These are phyloP conservation scores for Torrubiellomyces zombiae DNA, from an alignment of 2,329 filamentous ascomycete species.

Conservation along the genomic window DNA sequence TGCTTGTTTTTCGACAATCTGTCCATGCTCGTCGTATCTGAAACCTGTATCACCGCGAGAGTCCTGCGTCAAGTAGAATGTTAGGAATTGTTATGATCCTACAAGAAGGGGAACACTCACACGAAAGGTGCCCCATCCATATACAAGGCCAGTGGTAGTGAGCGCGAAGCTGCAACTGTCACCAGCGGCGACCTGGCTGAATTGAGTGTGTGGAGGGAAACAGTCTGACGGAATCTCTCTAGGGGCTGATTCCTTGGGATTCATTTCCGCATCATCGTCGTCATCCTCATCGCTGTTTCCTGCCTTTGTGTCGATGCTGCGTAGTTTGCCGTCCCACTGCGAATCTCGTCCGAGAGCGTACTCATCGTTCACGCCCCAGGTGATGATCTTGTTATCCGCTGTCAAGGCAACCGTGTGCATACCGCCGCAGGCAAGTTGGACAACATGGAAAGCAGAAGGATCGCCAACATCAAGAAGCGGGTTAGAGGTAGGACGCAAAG, in stretches of 20 bases:
- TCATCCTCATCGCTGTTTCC: constrained; percentile 17
- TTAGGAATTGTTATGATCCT: constrained; percentile 10
- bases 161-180: constrained; percentile 56
- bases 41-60: not conserved
- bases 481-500: constrained; percentile 25
- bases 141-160: constrained; percentile 52
- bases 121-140: constrained; percentile 63
- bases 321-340: constrained; percentile 40
- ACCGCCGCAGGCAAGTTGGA: constrained; percentile 54
- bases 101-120: constrained; percentile 18
- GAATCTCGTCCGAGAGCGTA: constrained; percentile 56
- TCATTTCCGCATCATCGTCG: constrained; percentile 36
- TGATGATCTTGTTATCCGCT: constrained; percentile 63
- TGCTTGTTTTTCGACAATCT: constrained; percentile 24
- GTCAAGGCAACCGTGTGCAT: constrained; percentile 71
- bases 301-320: constrained; percentile 28
- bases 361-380: constrained; percentile 72
- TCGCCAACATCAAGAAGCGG: constrained; percentile 62
- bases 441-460: constrained; percentile 32
- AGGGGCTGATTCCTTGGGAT: constrained; percentile 49
- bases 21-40: constrained; percentile 18
- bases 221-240: constrained; percentile 33
- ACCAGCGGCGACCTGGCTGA: constrained; percentile 40
- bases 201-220: constrained; percentile 39
- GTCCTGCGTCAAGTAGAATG: constrained; percentile 14